A percentile compares a stretch with the other conserved stretches of the same genome.
Conservation (phyloP, 2,329 filamentous ascomycete genomes). For the Aspergillus udagawae region DNA sequence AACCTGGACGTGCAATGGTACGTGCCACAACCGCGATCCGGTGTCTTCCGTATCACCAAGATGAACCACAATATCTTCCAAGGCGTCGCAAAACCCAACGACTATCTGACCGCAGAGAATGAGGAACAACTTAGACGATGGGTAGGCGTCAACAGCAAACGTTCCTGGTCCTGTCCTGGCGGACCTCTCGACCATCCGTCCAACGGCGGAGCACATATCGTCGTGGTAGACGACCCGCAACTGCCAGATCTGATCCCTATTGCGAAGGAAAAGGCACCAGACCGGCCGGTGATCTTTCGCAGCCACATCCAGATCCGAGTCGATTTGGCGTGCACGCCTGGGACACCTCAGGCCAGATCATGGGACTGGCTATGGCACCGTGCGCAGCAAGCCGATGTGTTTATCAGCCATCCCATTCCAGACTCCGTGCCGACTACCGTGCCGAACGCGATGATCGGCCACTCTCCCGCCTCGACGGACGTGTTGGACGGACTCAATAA, state of each 20-base stretch:
- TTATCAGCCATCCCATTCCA: constrained; percentile 76
- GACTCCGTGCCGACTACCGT: constrained; percentile 70
- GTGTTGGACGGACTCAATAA: constrained; percentile 84
- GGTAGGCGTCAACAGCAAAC: constrained; percentile 67
- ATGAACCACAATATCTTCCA: constrained; percentile 87
- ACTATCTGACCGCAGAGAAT: constrained; percentile 60
- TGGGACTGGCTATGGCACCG: constrained; percentile 73
- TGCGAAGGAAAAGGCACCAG: constrained; percentile 65
- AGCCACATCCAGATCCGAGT: constrained; percentile 80
- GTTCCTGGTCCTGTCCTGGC: constrained; percentile 67
- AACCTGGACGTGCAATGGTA: constrained; percentile 67
- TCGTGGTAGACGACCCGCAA: constrained; percentile 78
- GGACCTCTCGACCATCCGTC: constrained; percentile 63
- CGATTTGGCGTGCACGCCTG: constrained; percentile 62
- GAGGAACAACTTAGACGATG: constrained; percentile 62
- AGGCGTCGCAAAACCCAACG: constrained; percentile 63
- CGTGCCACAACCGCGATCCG: constrained; percentile 74
- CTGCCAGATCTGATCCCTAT: constrained; percentile 76
- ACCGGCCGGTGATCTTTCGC: constrained; percentile 74
- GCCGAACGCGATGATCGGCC: constrained; percentile 62
- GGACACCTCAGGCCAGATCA: constrained; percentile 65
- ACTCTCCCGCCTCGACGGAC: constrained; percentile 76
- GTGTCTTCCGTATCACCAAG: constrained; percentile 79
- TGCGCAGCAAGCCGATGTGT: constrained; percentile 68
- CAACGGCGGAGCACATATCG: constrained; percentile 69